Base-by-base conservation (phyloP, 1,284 basidiomycete genomes). In the Marasmius fiardii region DNA sequence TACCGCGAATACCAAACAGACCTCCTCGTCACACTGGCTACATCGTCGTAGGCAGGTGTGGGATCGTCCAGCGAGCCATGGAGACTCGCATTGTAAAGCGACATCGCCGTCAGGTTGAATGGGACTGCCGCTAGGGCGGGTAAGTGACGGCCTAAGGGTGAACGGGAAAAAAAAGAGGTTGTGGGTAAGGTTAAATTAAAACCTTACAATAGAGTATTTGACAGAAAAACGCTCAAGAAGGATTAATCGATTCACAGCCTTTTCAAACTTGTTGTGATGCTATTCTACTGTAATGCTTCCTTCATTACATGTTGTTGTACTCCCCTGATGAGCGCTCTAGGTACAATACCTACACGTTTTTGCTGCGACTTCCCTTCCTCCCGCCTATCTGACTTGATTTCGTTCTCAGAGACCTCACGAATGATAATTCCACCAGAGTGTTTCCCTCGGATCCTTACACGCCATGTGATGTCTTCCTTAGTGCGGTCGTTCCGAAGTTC, bases 31-130 rank as follows among this genome's bases (percentile, higher is more conserved):
- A 76, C 68, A 20, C 47, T 49, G 14, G 47, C 47, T 28, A 71
- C 70, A 14, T 65, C 64, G 41, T 75, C 68, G 54, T 78, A 78
- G 50, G 74, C 71, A 1, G 76, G 76, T 58, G 73, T 74, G 33
- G 67, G 67, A 51, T 76, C 74, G 50, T 72, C 71, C 64, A 24
- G 31, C n/a, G 21, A 56, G 33, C n/a, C 33, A 28, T 18, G n/a
- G 26, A 34, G 43, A 39, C 26, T 33, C 21, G n/a, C 47, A 34
- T 41, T 43, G 35, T 45, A 48, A 16, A 56, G 34, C 5, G 43
- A 28, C 26, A 43, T 44, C 26, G 33, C 31, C 23, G 39, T 52
- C 28, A 31, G 23, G 18, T 28, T 26, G 53, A 35, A 41, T 41
- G 39, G 4, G n/a, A n/a, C 20, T 16, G 2, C 11, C 14, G 11